Evolutionary conservation across 257 asterid genomes (phyloP).

Genomic region (Solanum paucissectum): DNA sequence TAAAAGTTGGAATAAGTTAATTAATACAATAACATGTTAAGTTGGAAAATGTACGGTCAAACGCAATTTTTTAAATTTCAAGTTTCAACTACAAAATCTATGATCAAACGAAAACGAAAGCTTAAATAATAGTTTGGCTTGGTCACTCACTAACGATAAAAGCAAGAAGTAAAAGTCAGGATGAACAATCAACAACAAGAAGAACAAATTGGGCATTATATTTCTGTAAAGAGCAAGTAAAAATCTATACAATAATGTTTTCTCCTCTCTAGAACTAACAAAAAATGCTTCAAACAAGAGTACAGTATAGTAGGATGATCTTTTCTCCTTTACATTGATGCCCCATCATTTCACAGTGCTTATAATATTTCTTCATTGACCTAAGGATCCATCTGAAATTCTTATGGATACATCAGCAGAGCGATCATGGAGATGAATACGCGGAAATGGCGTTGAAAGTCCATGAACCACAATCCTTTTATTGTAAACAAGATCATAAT

Average conservation of each 20-base stretch:
- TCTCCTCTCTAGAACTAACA: neutral
- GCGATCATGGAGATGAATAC: conserved; percentile 5
- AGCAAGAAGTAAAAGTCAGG: neutral
- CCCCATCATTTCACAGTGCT: neutral
- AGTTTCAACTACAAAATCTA: no score
- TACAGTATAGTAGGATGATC: neutral
- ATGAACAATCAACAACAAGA: neutral
- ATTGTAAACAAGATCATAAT: conserved; percentile 44
- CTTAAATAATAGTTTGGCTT: neutral
- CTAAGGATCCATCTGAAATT: neutral
- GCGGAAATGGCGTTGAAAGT: conserved; percentile 40
- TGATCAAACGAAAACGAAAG: fast-evolving
- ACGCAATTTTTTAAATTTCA: no score
- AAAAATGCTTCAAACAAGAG: neutral
- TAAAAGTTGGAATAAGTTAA: no score
- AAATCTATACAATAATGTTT: neutral
- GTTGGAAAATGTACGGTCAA: no score
- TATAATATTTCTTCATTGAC: neutral
- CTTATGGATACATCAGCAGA: neutral
- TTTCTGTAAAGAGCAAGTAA: neutral
- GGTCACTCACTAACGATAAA: neutral
- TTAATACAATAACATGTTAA: neutral
- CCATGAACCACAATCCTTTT: conserved; percentile 63
- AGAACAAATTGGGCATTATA: neutral
- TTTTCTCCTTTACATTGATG: neutral